Percentiles rank a stretch among this genome's conserved stretches.
Conservation (phyloP, 768 basidiomycete genomes). For the Brasilioporus rufonigricans region DNA sequence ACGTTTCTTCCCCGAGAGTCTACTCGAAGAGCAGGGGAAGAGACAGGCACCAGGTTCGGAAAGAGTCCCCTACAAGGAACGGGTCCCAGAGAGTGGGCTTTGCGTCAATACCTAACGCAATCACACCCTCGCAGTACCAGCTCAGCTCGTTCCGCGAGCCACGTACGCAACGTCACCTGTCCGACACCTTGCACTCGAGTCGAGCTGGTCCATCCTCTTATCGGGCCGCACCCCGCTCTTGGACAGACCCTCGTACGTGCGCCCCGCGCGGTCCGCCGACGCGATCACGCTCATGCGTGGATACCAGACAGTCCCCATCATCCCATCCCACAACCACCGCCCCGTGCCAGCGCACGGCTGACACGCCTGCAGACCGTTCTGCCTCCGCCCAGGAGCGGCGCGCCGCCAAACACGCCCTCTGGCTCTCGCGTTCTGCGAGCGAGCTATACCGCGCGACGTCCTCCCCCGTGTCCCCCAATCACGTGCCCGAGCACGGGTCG, state of each 20-base stretch:
- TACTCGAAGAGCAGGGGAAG: neutral
- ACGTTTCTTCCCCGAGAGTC: slow-evolving; percentile 2
- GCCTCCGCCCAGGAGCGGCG: slow-evolving; percentile 4
- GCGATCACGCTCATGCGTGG: neutral
- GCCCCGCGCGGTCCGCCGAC: neutral
- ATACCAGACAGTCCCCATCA: neutral
- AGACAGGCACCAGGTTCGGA: neutral
- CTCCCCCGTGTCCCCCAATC: neutral
- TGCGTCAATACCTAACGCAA: neutral
- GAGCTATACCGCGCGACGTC: slow-evolving; percentile 19
- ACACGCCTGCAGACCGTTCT: neutral
- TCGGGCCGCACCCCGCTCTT: neutral
- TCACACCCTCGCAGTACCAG: neutral
- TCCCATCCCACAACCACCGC: neutral
- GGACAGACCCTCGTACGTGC: neutral
- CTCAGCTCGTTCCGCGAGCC: neutral
- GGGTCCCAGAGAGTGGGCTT: neutral
- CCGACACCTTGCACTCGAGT: slow-evolving; percentile 1
- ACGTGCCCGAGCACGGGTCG: neutral
- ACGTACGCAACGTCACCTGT: neutral
- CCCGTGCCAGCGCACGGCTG: neutral
- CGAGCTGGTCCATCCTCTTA: neutral
- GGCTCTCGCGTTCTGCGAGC: slow-evolving; percentile 23
- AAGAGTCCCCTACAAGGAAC: neutral
- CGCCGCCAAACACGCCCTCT: slow-evolving; percentile 9